phyloP scores from a whole-genome alignment of 345 rosid genomes.

The Carallia pectinifolia region DNA sequence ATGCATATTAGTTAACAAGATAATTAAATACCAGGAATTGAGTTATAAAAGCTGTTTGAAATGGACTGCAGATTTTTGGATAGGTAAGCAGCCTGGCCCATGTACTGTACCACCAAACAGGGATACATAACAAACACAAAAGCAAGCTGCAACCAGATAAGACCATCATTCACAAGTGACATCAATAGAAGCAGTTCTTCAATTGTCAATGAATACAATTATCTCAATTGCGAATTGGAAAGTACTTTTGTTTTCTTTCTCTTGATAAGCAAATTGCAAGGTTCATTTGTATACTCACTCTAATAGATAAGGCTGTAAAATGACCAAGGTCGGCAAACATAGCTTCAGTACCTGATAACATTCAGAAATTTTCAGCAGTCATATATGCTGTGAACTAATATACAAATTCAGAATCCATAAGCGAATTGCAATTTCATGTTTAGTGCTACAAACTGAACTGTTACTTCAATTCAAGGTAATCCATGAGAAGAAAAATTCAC shows the following conservation, averaged over 20 bases:
- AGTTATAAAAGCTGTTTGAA: constrained; percentile 58
- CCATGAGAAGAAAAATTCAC: not conserved
- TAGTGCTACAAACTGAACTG: not conserved
- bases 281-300: constrained; percentile 41
- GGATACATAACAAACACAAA: constrained; percentile 75
- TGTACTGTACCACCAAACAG: constrained; percentile 91
- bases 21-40: constrained; percentile 66
- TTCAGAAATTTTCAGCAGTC: constrained; percentile 21
- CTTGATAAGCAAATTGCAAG: constrained; percentile 37
- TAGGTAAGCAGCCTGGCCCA: constrained; percentile 97
- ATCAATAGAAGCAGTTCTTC: not conserved
- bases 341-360: constrained; percentile 84
- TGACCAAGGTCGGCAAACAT: constrained; percentile 98
- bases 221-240: not conserved
- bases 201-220: not conserved
- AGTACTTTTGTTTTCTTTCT: constrained; percentile 27
- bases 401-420: not conserved
- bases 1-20: constrained; percentile 6
- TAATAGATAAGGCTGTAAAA: constrained; percentile 78
- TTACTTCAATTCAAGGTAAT: not conserved
- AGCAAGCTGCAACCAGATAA: constrained; percentile 60
- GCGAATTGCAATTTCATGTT: not conserved
- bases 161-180: constrained; percentile 14
- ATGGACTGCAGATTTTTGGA: constrained; percentile 55
- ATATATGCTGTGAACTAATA: not conserved